phyloP scores from a whole-genome alignment of 805 yeast species.

The Yamadazyma sp. region DNA sequence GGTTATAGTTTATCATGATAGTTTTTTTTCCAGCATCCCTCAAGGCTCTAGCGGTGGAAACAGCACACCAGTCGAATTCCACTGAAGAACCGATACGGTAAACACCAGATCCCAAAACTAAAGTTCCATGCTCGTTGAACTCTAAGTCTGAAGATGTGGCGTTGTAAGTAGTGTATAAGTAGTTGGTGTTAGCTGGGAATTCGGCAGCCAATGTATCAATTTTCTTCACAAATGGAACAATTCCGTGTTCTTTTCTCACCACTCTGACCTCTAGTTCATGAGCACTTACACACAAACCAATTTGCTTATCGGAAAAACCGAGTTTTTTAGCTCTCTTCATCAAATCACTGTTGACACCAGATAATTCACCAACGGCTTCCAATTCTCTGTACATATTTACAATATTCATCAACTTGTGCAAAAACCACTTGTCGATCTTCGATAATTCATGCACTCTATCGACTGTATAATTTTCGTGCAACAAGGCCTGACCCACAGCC shows the following conservation, averaged over 20 bases:
- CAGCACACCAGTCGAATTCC: conserved; percentile 99
- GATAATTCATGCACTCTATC: conserved; percentile 90
- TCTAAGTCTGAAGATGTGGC: conserved; percentile 82
- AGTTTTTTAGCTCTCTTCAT: conserved; percentile 82
- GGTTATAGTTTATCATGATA: conserved; percentile 95
- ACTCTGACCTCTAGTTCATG: conserved; percentile 81
- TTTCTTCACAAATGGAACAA: conserved; percentile 91
- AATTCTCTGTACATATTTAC: conserved; percentile 84
- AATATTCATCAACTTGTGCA: conserved; percentile 88
- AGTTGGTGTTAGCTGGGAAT: conserved; percentile 96
- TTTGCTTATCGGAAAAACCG: conserved; percentile 95
- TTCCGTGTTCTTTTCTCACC: conserved; percentile 74
- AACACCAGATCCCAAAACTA: conserved; percentile 98
- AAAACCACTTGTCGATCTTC: conserved; percentile 94
- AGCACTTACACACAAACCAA: conserved; percentile 71
- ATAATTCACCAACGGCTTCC: conserved; percentile 56
- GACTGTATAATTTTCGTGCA: conserved; percentile 88
- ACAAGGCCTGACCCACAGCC: conserved; percentile 95
- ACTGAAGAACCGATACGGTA: conserved; percentile 98
- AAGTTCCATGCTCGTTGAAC: conserved; percentile 85
- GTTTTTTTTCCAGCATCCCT: conserved; percentile 86
- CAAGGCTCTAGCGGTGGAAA: conserved; percentile 90
- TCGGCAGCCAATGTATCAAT: conserved; percentile 98
- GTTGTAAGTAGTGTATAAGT: conserved; percentile 92
- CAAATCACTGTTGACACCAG: conserved; percentile 63